Percentiles rank a stretch among this genome's conserved stretches.
These are phyloP conservation scores for Pleurotus giganteus DNA, from an alignment of 768 basidiomycete species.

Conservation along the genomic window DNA sequence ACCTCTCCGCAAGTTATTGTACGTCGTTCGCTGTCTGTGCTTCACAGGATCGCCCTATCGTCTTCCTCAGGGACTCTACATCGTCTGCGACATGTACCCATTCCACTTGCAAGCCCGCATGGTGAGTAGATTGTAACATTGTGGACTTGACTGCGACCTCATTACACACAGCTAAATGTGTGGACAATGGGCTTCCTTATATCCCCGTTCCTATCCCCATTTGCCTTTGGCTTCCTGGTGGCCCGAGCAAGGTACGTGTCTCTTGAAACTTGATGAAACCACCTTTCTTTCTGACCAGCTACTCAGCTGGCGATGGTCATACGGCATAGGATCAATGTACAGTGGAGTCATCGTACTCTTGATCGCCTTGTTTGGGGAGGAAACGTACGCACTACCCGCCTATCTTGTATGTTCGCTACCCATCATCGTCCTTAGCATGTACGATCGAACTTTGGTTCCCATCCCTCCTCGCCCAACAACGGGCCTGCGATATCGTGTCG, in stretches of 20 bases:
- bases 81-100: conserved; percentile 53
- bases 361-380: conserved; percentile 42
- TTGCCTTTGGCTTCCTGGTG: conserved; percentile 49
- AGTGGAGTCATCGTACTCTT: conserved; percentile 35
- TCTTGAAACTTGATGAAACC: no score
- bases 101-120: conserved; percentile 59
- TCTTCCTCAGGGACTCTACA: conserved; percentile 37
- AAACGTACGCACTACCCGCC: conserved; percentile 35
- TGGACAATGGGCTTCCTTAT: conserved; percentile 54
- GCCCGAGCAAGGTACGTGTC: conserved; percentile 28
- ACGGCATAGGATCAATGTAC: conserved; percentile 47
- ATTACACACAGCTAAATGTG: conserved; percentile 32
- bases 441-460: conserved; percentile 39
- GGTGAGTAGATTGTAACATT: conserved; percentile 25
- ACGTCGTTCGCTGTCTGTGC: conserved; percentile 1
- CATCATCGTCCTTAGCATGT: conserved; percentile 26
- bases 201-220: conserved; percentile 45
- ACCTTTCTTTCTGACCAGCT: background rate
- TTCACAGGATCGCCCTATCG: background rate
- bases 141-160: no score
- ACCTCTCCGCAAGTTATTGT: conserved; percentile 55
- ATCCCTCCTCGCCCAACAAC: conserved; percentile 26
- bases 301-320: conserved; percentile 42
- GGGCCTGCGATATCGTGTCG: conserved; percentile 34
- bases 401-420: background rate